Evolutionary conservation across 129 eudicot genomes (phyloP).

Genomic region (Flaveria bidentis): DNA sequence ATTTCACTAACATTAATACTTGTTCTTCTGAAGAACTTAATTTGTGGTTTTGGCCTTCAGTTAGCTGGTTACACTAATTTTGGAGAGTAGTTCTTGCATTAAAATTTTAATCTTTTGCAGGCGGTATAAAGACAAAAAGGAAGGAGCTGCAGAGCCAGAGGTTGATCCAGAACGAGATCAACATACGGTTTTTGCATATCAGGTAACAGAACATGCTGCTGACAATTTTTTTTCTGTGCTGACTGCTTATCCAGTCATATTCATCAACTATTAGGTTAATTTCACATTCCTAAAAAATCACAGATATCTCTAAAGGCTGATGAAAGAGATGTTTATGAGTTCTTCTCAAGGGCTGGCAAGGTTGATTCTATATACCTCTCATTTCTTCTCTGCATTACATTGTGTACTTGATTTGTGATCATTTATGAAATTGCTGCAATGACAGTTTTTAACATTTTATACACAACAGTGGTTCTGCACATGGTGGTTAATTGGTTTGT

Average conservation of each 20-base stretch:
- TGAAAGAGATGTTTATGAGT: constrained; percentile 84
- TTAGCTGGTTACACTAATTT: constrained; percentile 40
- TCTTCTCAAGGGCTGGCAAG: constrained; percentile 95
- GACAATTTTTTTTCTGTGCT: neutral
- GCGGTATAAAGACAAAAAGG: constrained; percentile 76
- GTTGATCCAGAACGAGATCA: constrained; percentile 95
- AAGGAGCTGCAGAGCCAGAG: constrained; percentile 64
- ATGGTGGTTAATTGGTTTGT: neutral
- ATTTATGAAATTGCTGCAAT: constrained; percentile 16
- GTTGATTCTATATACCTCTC: constrained; percentile 35
- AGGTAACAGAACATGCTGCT: constrained; percentile 42
- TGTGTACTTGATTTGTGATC: constrained; percentile 20
- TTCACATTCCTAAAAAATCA: constrained; percentile 12
- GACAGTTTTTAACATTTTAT: neutral
- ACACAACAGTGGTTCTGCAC: neutral
- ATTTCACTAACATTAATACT: constrained; percentile 31
- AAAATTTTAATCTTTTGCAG: constrained; percentile 42
- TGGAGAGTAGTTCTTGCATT: constrained; percentile 43
- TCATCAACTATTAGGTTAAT: constrained; percentile 18
- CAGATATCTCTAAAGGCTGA: constrained; percentile 85
- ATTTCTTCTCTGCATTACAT: constrained; percentile 12
- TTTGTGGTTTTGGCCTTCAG: constrained; percentile 47
- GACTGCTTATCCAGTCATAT: constrained; percentile 8
- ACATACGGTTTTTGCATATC: constrained; percentile 92
- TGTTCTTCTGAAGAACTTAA: constrained; percentile 38